Conservation (phyloP, 1,284 basidiomycete genomes). For the Austropuccinia psidii region DNA sequence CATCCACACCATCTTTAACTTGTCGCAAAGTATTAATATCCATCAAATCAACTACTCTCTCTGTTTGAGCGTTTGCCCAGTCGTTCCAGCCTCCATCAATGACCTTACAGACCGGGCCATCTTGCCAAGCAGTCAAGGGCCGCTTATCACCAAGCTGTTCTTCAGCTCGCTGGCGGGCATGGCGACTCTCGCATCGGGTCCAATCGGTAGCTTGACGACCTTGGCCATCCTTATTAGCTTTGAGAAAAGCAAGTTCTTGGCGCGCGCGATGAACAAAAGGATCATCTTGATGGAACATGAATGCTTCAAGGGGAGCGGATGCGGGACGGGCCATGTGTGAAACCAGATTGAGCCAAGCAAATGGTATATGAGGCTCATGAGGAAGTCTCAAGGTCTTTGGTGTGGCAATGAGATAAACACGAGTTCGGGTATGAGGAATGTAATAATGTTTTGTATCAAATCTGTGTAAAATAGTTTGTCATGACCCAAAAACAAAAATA, state of each 20-base stretch:
- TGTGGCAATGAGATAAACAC: slow-evolving; percentile 55
- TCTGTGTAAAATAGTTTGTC: slow-evolving; percentile 42
- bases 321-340: slow-evolving; percentile 68
- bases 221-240: slow-evolving; percentile 51
- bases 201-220: slow-evolving; percentile 59
- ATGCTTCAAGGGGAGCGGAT: slow-evolving; percentile 80
- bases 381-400: slow-evolving; percentile 46
- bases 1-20: slow-evolving; percentile 69
- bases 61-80: slow-evolving; percentile 82
- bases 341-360: slow-evolving; percentile 64
- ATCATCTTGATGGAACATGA: slow-evolving; percentile 81
- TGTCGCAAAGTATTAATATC: slow-evolving; percentile 79
- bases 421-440: slow-evolving; percentile 85
- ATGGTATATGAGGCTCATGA: slow-evolving; percentile 56
- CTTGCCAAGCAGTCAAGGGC: slow-evolving; percentile 86
- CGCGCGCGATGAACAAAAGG: slow-evolving; percentile 80
- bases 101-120: slow-evolving; percentile 78
- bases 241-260: slow-evolving; percentile 64
- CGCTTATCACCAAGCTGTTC: slow-evolving; percentile 73
- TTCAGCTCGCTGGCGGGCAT: slow-evolving; percentile 76
- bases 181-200: slow-evolving; percentile 83
- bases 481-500: not conserved
- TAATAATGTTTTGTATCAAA: slow-evolving; percentile 91
- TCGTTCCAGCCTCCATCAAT: slow-evolving; percentile 90
- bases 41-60: slow-evolving; percentile 87